Conservation (phyloP, 306 rosid genomes). For the Corylus americana region DNA sequence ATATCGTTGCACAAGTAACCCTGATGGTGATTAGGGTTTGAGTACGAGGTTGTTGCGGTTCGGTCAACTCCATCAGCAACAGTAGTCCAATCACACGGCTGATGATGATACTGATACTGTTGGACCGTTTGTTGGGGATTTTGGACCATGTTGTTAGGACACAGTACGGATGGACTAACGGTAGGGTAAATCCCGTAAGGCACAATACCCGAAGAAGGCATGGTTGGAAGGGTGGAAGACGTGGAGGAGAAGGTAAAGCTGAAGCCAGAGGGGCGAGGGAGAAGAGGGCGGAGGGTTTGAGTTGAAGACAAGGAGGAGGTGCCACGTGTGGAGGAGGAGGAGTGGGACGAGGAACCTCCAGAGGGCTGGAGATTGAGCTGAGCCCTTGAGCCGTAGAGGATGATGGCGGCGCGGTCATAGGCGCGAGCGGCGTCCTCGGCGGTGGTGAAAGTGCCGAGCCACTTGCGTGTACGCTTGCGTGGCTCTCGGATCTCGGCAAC, state of each 20-base stretch:
- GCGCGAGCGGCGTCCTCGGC: conserved; percentile 96
- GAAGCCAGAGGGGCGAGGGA: conserved; percentile 66
- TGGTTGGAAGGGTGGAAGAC: conserved; percentile 27
- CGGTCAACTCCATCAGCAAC: background rate
- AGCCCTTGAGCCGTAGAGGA: conserved; percentile 83
- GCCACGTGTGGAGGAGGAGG: conserved; percentile 36
- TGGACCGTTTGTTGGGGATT: conserved; percentile 17
- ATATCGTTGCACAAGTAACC: conserved; percentile 27
- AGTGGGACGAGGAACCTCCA: conserved; percentile 24
- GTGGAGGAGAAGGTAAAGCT: conserved; percentile 34
- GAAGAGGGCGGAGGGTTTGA: conserved; percentile 73
- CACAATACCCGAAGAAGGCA: conserved; percentile 21
- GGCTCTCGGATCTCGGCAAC: conserved; percentile 99
- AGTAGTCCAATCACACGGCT: conserved; percentile 1
- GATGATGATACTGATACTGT: conserved; percentile 18
- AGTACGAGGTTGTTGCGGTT: conserved; percentile 28
- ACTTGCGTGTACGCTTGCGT: conserved; percentile 77
- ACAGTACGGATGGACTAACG: conserved; percentile 10
- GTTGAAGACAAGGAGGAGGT: conserved; percentile 39
- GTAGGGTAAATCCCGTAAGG: conserved; percentile 38
- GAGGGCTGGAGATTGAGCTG: conserved; percentile 83
- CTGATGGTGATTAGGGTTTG: conserved; percentile 22
- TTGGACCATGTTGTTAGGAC: conserved; percentile 17
- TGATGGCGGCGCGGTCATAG: conserved; percentile 90
- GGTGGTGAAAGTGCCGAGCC: conserved; percentile 94